Evolutionary conservation across 352 stramenopile species (phyloP).

Genomic region (Phytophthora kernoviae): DNA sequence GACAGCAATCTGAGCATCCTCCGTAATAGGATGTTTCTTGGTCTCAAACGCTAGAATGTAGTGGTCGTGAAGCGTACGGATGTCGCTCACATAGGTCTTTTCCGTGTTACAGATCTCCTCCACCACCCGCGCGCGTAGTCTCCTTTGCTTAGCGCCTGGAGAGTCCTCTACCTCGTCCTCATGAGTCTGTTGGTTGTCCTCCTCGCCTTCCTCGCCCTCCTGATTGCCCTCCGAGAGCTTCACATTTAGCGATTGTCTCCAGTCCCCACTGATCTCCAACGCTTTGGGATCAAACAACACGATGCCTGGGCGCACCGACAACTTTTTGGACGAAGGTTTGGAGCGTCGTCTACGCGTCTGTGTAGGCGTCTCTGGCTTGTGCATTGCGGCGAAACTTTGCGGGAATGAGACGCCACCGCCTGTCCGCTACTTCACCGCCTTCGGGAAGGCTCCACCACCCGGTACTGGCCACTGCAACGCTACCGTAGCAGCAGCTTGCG

Average conservation of each 20-base stretch:
- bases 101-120: slow-evolving; percentile 85
- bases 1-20: slow-evolving; percentile 84
- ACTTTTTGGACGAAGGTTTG: slow-evolving; percentile 16
- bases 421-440: slow-evolving; percentile 21
- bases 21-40: slow-evolving; percentile 80
- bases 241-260: slow-evolving; percentile 22
- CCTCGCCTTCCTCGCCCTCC: slow-evolving; percentile 21
- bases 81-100: slow-evolving; percentile 75
- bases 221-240: slow-evolving; percentile 31
- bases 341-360: slow-evolving; percentile 12
- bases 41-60: slow-evolving; percentile 85
- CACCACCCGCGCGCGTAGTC: slow-evolving; percentile 57
- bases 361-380: slow-evolving; percentile 7
- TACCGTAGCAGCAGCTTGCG: background rate
- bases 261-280: slow-evolving; percentile 26
- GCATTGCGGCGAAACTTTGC: slow-evolving; percentile 30
- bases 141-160: slow-evolving; percentile 17
- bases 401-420: slow-evolving; percentile 27
- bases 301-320: slow-evolving; percentile 36
- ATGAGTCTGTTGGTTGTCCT: slow-evolving; percentile 27
- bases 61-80: slow-evolving; percentile 75
- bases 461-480: slow-evolving; percentile 8
- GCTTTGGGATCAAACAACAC: slow-evolving; percentile 63
- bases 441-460: too few relatives aligned
- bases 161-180: slow-evolving; percentile 28